Evolutionary conservation across 164 flowering plant genomes (phyloP).

Genomic region (Amborella trichopoda): DNA sequence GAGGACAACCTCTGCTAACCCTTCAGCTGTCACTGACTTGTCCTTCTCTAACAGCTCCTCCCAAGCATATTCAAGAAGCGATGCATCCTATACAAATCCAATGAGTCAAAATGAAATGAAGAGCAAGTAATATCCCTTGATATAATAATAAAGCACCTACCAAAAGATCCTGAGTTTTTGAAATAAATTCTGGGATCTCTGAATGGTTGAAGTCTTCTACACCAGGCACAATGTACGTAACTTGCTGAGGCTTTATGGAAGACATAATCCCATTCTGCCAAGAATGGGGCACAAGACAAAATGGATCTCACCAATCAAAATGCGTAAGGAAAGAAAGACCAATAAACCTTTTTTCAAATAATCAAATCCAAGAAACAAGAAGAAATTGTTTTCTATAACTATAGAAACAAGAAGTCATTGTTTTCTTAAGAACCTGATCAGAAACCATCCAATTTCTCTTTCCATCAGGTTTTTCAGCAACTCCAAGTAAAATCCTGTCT

Average conservation of each 20-base stretch:
- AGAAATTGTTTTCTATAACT: too few relatives aligned
- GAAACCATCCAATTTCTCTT: constrained; percentile 93
- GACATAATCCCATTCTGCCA: constrained; percentile 67
- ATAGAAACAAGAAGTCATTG: constrained; percentile 24
- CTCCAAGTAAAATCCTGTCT: constrained; percentile 73
- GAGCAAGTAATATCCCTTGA: neutral
- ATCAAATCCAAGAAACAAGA: too few relatives aligned
- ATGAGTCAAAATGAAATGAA: neutral
- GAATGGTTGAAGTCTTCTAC: constrained; percentile 50
- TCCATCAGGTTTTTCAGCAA: constrained; percentile 87
- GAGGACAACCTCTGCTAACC: constrained; percentile 67
- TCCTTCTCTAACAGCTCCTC: constrained; percentile 75
- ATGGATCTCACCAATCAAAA: too few relatives aligned
- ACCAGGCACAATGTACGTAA: constrained; percentile 83
- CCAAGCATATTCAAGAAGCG: constrained; percentile 91
- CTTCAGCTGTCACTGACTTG: constrained; percentile 61
- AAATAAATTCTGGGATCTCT: constrained; percentile 51
- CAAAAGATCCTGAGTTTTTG: constrained; percentile 54
- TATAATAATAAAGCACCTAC: constrained; percentile 24
- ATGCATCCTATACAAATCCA: constrained; percentile 41
- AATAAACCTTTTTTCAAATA: neutral
- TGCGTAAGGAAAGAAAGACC: neutral
- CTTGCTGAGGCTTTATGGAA: constrained; percentile 88
- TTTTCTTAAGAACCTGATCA: constrained; percentile 72
- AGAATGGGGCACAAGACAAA: constrained; percentile 4